Evolutionary conservation across 768 basidiomycete species (phyloP).

Genomic region (Austroboletus eburneus): DNA sequence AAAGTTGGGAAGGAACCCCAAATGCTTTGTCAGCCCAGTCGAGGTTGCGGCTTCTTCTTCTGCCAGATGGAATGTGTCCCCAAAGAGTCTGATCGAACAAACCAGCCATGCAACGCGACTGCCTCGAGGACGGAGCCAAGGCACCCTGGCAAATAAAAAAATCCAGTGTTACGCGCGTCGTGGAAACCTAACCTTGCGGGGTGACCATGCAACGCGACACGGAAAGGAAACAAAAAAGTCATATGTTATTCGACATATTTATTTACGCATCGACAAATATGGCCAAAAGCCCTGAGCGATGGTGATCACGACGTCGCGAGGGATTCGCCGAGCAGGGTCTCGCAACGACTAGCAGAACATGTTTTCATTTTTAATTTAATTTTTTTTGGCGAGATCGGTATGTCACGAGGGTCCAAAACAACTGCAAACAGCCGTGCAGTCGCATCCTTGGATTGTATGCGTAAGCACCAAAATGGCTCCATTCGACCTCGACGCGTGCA

Average conservation of each 20-base stretch:
- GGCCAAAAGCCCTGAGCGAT: slow-evolving; percentile 11
- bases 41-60: slow-evolving; percentile 8
- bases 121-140: slow-evolving; percentile 34
- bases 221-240: slow-evolving; percentile 4
- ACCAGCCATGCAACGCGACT: slow-evolving; percentile 26
- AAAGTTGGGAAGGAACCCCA: slow-evolving; percentile 6
- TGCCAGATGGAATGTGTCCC: slow-evolving; percentile 10
- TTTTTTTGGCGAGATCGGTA: slow-evolving; percentile 9
- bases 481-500: slow-evolving; percentile 97
- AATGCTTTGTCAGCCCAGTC: slow-evolving; percentile 12
- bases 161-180: slow-evolving; percentile 25
- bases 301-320: background rate
- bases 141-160: slow-evolving; percentile 25
- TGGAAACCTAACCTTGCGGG: slow-evolving; percentile 32
- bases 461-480: slow-evolving; percentile 35
- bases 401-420: slow-evolving; percentile 13
- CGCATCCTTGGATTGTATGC: slow-evolving; percentile 2
- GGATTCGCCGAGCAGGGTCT: slow-evolving; percentile 6
- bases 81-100: slow-evolving; percentile 15
- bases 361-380: slow-evolving; percentile 10
- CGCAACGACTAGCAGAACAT: background rate
- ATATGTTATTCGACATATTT: slow-evolving; percentile 9
- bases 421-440: slow-evolving; percentile 12
- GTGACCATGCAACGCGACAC: slow-evolving; percentile 11
- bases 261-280: slow-evolving; percentile 15